These are phyloP conservation scores for Emergomyces africanus DNA, from an alignment of 2,329 filamentous ascomycete genomes.

Conservation along the genomic window DNA sequence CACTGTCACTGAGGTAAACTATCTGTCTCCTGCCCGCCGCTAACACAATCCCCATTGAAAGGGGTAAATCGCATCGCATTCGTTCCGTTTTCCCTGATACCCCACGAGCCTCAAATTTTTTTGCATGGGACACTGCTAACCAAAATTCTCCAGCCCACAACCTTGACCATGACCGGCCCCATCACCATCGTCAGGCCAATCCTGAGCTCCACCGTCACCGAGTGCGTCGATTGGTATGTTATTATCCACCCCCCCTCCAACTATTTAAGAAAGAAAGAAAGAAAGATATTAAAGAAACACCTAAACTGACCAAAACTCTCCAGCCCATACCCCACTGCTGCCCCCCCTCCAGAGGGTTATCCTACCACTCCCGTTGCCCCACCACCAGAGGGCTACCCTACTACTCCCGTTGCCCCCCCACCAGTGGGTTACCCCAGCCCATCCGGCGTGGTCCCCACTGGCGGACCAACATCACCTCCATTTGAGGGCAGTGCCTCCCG, in stretches of 20 bases:
- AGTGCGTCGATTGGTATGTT: constrained; percentile 30
- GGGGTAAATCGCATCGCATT: background rate
- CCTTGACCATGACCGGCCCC: constrained; percentile 57
- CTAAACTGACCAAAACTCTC: background rate
- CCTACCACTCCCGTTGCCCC: constrained; percentile 8
- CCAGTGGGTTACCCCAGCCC: constrained; percentile 13
- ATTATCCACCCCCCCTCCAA: background rate
- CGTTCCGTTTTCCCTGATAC: too few relatives aligned
- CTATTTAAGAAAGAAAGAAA: background rate
- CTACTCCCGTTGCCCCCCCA: constrained; percentile 12
- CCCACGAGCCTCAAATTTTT: background rate
- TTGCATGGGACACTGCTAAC: background rate
- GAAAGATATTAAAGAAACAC: background rate
- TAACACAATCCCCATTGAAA: too few relatives aligned
- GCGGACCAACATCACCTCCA: constrained; percentile 16
- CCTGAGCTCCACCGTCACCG: constrained; percentile 40
- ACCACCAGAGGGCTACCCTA: background rate
- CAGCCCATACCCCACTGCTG: constrained; percentile 6
- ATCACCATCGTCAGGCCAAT: constrained; percentile 49
- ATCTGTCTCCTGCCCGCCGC: background rate
- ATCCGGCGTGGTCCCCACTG: constrained; percentile 11
- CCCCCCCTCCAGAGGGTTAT: background rate
- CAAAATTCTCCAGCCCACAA: constrained; percentile 41
- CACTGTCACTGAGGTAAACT: constrained; percentile 50
- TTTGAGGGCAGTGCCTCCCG: constrained; percentile 41